phyloP scores from a whole-genome alignment of 2,329 filamentous ascomycete species.

The Sporothrix brasiliensis region DNA sequence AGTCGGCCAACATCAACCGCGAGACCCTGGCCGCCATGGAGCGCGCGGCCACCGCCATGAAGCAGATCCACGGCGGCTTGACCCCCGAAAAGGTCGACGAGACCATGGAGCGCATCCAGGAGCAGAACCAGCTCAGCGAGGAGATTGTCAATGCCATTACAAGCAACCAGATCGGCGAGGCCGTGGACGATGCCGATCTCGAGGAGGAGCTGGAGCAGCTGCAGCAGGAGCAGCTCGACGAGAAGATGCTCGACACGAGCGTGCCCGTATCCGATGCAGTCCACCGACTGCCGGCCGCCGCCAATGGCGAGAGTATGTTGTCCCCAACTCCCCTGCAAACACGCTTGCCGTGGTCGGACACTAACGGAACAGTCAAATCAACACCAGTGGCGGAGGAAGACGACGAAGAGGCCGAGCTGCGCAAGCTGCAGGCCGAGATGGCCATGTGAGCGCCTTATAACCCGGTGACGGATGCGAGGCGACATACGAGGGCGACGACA shows the following conservation, averaged over 20 bases:
- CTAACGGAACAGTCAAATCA: slow-evolving; percentile 52
- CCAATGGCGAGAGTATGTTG: slow-evolving; percentile 76
- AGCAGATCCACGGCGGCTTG: slow-evolving; percentile 85
- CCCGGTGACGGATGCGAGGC: neutral
- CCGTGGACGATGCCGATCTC: slow-evolving; percentile 82
- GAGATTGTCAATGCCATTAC: slow-evolving; percentile 89
- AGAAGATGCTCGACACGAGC: slow-evolving; percentile 86
- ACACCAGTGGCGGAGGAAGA: slow-evolving; percentile 69
- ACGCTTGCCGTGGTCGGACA: too few species aligned
- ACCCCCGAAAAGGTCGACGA: slow-evolving; percentile 94
- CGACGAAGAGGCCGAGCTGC: slow-evolving; percentile 92
- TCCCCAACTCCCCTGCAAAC: neutral
- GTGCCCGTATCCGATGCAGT: slow-evolving; percentile 81
- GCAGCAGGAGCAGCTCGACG: slow-evolving; percentile 90
- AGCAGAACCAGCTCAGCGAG: slow-evolving; percentile 90
- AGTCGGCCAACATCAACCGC: slow-evolving; percentile 97
- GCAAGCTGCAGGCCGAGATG: slow-evolving; percentile 95
- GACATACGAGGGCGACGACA: neutral
- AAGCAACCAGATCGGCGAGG: slow-evolving; percentile 65
- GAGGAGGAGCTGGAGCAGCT: slow-evolving; percentile 82
- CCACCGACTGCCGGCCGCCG: slow-evolving; percentile 73
- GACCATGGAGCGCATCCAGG: slow-evolving; percentile 89
- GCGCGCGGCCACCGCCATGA: slow-evolving; percentile 86
- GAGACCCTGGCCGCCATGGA: slow-evolving; percentile 95
- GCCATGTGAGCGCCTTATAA: slow-evolving; percentile 67